phyloP scores from a whole-genome alignment of 306 rosid genomes.

The Cucurbita argyrosperma region DNA sequence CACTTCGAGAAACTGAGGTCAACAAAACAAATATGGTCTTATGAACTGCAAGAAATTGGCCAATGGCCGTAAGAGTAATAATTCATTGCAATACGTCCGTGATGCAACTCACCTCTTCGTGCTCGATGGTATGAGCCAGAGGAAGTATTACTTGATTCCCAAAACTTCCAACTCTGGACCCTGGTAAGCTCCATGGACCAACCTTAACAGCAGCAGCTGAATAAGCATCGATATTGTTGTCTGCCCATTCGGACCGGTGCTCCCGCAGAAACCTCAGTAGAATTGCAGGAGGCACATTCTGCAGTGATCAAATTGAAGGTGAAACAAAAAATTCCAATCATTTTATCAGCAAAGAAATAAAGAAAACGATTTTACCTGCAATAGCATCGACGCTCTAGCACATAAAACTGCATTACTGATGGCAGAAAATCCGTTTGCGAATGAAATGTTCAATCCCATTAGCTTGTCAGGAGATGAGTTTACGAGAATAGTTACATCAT shows the following conservation, averaged over 20 bases:
- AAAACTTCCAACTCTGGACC: constrained; percentile 75
- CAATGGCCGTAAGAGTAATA: not conserved
- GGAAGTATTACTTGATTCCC: constrained; percentile 97
- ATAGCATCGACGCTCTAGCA: constrained; percentile 95
- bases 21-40: not conserved
- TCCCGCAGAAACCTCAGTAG: constrained; percentile 83
- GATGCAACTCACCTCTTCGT: constrained; percentile 54
- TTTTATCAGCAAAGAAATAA: not conserved
- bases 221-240: constrained; percentile 86
- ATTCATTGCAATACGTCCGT: not conserved
- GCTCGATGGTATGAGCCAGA: constrained; percentile 85
- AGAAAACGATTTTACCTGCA: constrained; percentile 45
- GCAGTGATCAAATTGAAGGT: constrained; percentile 10
- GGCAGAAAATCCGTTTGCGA: constrained; percentile 67
- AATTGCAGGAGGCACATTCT: constrained; percentile 97
- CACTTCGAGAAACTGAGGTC: constrained; percentile 67
- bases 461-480: constrained; percentile 88
- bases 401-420: constrained; percentile 86
- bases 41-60: not conserved
- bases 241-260: constrained; percentile 99
- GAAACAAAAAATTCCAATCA: not conserved
- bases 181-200: constrained; percentile 84
- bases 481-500: constrained; percentile 78
- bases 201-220: constrained; percentile 92
- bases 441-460: constrained; percentile 81